Evolutionary conservation across 352 stramenopile genomes (phyloP).

Genomic region (Phytophthora macrochlamydospora): DNA sequence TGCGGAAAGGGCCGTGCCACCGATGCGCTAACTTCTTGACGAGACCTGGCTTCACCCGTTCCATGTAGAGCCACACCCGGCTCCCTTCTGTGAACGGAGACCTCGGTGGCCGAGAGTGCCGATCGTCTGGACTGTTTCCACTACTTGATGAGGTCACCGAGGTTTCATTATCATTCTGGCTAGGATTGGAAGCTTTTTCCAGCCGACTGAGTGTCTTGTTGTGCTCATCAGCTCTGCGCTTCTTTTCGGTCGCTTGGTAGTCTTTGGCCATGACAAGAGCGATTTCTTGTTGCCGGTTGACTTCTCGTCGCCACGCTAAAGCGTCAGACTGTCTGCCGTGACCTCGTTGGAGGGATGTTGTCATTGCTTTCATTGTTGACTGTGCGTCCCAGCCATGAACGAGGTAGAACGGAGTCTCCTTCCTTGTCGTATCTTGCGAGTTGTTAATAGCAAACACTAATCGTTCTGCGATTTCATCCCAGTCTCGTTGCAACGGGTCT

Average conservation of each 20-base stretch:
- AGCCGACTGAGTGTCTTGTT: background rate
- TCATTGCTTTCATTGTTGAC: background rate
- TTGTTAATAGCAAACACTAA: background rate
- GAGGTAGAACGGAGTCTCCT: no score
- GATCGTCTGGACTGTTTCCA: background rate
- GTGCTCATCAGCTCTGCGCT: background rate
- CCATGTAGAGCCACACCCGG: conserved; percentile 13
- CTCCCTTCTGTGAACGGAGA: background rate
- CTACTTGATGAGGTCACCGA: background rate
- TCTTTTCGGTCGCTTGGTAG: background rate
- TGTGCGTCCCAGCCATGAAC: background rate
- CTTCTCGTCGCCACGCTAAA: background rate
- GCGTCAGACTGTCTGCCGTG: background rate
- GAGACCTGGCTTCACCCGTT: conserved; percentile 5
- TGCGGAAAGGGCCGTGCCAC: conserved; percentile 3
- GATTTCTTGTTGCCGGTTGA: background rate
- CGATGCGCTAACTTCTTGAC: conserved; percentile 2
- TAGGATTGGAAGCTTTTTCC: background rate
- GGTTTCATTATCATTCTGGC: background rate
- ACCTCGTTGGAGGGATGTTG: background rate
- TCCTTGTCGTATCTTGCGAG: no score
- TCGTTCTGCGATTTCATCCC: background rate
- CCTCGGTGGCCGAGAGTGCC: no score
- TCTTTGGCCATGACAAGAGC: background rate
- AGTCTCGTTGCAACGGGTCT: background rate